These are phyloP conservation scores for Arthrobotrys entomopaga DNA, from an alignment of 2,329 filamentous ascomycete genomes.

Conservation along the genomic window DNA sequence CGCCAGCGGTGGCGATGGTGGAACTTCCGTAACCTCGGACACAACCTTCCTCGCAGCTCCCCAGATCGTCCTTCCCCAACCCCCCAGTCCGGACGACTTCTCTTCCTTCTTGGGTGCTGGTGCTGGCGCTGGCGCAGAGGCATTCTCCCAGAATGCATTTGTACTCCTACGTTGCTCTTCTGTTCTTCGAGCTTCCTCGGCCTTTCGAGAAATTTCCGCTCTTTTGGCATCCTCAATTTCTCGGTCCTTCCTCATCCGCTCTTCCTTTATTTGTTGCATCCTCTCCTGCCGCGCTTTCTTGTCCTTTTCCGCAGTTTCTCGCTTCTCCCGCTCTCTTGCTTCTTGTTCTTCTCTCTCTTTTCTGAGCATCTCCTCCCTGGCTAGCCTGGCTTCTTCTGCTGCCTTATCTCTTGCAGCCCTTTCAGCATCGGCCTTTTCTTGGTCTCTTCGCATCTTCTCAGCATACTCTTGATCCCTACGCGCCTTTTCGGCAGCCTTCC, in stretches of 20 bases:
- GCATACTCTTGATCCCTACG: conserved; percentile 1
- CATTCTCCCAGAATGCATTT: conserved; percentile 18
- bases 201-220: not conserved
- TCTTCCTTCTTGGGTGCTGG: conserved; percentile 40
- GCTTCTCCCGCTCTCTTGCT: conserved; percentile 20
- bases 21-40: conserved; percentile 23
- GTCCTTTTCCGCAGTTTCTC: conserved; percentile 21
- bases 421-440: conserved; percentile 17
- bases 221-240: not conserved
- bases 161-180: conserved; percentile 21
- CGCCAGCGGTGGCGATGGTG: conserved; percentile 28
- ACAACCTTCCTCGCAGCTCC: conserved; percentile 46
- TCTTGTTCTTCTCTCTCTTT: conserved; percentile 40
- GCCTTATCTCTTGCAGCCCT: conserved; percentile 17
- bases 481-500: conserved; percentile 4
- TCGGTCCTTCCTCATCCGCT: conserved; percentile 22
- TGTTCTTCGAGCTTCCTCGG: conserved; percentile 21
- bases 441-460: conserved; percentile 24
- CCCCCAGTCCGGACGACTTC: conserved; percentile 42
- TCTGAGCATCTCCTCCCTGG: conserved; percentile 16
- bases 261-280: conserved; percentile 18
- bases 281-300: conserved; percentile 30
- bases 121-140: conserved; percentile 7
- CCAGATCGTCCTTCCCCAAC: conserved; percentile 41
- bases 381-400: conserved; percentile 3